A percentile compares a stretch with the other conserved stretches of the same genome.
Evolutionary conservation across 2,329 filamentous ascomycete genomes (phyloP).

Genomic region (Aspergillus persii): DNA sequence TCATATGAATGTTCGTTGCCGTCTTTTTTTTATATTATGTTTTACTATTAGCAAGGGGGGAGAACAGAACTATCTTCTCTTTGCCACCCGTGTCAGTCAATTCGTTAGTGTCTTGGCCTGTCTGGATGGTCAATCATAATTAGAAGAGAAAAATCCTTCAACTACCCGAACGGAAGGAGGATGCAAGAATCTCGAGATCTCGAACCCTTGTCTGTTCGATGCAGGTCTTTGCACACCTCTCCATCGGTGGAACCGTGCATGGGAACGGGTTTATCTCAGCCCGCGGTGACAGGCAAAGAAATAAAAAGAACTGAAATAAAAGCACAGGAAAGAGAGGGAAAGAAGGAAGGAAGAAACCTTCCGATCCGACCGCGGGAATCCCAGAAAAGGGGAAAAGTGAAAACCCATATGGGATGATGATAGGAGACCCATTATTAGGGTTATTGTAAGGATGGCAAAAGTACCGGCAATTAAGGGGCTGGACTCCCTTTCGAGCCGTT

Average conservation of each 20-base stretch:
- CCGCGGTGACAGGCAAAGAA: too few species aligned
- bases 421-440: background rate
- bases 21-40: background rate
- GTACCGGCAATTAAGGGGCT: conserved; percentile 3
- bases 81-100: conserved; percentile 9
- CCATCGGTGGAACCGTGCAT: conserved; percentile 1
- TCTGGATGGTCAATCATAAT: background rate
- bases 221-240: conserved; percentile 11
- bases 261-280: background rate
- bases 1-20: background rate
- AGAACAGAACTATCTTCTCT: background rate
- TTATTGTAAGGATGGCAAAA: background rate
- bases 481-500: background rate
- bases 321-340: too few species aligned
- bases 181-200: background rate
- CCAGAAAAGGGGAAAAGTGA: background rate
- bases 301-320: too few species aligned
- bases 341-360: too few species aligned
- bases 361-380: background rate
- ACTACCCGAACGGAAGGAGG: background rate
- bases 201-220: conserved; percentile 19
- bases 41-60: background rate
- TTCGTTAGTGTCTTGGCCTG: conserved; percentile 10
- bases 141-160: background rate
- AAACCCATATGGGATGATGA: background rate